Evolutionary conservation across 345 rosid genomes (phyloP).

Genomic region (Durio zibethinus): DNA sequence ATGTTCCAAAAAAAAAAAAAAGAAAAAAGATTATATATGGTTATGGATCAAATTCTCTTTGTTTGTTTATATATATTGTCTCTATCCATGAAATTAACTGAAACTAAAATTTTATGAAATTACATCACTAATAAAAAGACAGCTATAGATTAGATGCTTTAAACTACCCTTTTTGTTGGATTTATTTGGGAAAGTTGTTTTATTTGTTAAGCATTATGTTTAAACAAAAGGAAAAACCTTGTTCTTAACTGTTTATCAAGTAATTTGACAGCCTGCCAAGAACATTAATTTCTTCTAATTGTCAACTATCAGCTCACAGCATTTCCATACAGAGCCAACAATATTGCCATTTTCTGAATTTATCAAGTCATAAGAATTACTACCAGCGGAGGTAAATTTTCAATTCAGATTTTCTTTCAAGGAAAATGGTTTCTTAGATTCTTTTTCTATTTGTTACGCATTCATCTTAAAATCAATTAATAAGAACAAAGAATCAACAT

Average conservation of each 20-base stretch:
- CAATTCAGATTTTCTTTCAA: no score
- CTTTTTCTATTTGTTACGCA: no score
- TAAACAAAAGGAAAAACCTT: not conserved
- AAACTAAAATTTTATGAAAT: constrained; percentile 12
- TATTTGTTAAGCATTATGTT: not conserved
- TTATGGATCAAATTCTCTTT: not conserved
- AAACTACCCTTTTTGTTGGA: not conserved
- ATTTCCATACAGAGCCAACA: not conserved
- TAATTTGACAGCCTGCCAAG: not conserved
- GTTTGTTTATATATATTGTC: constrained; percentile 18
- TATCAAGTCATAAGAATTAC: not conserved
- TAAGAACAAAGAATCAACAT: no score
- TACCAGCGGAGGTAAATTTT: not conserved
- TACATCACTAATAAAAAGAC: not conserved
- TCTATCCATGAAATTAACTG: constrained; percentile 21
- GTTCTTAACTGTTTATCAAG: not conserved
- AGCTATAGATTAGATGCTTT: not conserved
- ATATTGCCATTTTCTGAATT: not conserved
- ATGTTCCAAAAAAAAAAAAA: not conserved
- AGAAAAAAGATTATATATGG: not conserved
- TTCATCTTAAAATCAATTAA: no score
- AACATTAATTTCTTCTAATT: not conserved
- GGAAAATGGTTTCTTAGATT: no score
- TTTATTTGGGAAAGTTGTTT: not conserved
- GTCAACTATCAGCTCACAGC: not conserved